Percentiles rank a stretch among this genome's conserved stretches.
Conservation (phyloP, 352 stramenopile species). For the Phytopythium delawarense region DNA sequence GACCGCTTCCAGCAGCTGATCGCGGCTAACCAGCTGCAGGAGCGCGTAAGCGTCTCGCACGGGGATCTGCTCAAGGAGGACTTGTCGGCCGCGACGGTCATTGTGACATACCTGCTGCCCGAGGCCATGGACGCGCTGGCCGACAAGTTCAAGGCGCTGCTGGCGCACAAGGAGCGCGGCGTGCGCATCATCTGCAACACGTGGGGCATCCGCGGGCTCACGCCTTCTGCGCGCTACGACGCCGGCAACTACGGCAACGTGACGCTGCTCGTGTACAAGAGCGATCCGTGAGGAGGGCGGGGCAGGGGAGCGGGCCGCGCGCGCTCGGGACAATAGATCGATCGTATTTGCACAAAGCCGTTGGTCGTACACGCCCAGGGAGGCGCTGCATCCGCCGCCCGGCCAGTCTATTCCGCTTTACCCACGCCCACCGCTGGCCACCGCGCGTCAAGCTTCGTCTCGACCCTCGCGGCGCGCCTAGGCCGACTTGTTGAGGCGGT, state of each 20-base stretch:
- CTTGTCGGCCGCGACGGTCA: constrained; percentile 44
- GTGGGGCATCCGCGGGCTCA: constrained; percentile 42
- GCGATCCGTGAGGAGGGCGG: constrained; percentile 3
- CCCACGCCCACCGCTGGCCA: background rate
- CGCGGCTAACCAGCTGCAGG: constrained; percentile 25
- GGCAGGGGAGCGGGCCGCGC: background rate
- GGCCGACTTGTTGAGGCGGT: constrained; percentile 75
- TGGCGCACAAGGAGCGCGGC: constrained; percentile 27
- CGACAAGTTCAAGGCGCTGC: constrained; percentile 30
- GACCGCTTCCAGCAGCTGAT: constrained; percentile 38
- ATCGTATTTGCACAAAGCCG: background rate
- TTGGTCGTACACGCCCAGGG: background rate
- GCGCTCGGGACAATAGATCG: constrained; percentile 2
- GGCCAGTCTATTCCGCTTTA: constrained; percentile 4
- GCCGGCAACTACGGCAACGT: constrained; percentile 41
- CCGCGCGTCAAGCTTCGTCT: no score
- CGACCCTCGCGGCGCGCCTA: background rate
- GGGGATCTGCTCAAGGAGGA: constrained; percentile 47
- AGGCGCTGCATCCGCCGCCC: background rate
- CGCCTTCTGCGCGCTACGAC: constrained; percentile 27
- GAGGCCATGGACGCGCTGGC: constrained; percentile 41
- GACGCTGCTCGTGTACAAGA: constrained; percentile 47
- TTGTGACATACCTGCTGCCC: constrained; percentile 55
- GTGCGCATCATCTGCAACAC: constrained; percentile 63
- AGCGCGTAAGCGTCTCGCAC: constrained; percentile 42